Percentiles rank a stretch among this genome's conserved stretches.
phyloP scores from a whole-genome alignment of 495 filamentous ascomycete species.

The Halenospora varia region DNA sequence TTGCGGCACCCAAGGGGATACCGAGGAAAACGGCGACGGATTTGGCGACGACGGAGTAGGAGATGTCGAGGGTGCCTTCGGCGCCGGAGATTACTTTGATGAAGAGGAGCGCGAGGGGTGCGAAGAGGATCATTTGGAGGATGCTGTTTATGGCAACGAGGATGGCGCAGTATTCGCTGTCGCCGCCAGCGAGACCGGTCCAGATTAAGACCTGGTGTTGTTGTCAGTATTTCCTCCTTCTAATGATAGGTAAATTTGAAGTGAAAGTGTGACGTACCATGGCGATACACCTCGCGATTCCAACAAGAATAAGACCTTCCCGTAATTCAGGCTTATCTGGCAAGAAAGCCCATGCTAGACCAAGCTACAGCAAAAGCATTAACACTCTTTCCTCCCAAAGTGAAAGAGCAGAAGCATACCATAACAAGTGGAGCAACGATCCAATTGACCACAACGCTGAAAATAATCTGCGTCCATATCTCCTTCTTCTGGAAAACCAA shows the following conservation, averaged over 20 bases:
- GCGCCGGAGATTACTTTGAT: slow-evolving; percentile 59
- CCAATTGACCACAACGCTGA: slow-evolving; percentile 85
- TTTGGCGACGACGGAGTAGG: slow-evolving; percentile 68
- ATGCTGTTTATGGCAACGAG: slow-evolving; percentile 86
- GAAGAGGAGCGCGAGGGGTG: slow-evolving; percentile 75
- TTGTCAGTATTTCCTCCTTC: no score
- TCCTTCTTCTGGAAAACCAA: slow-evolving; percentile 53
- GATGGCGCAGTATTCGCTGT: slow-evolving; percentile 83
- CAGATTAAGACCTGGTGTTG: slow-evolving; percentile 77
- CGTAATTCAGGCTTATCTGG: slow-evolving; percentile 66
- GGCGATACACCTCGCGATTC: slow-evolving; percentile 75
- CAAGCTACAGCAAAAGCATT: slow-evolving; percentile 45
- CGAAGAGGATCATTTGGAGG: slow-evolving; percentile 83
- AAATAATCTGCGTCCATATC: slow-evolving; percentile 74
- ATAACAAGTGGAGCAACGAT: slow-evolving; percentile 85
- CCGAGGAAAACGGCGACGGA: slow-evolving; percentile 83
- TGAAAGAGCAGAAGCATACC: slow-evolving; percentile 42
- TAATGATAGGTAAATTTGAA: no score
- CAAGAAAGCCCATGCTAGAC: slow-evolving; percentile 76
- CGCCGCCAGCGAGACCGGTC: slow-evolving; percentile 74
- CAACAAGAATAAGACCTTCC: slow-evolving; percentile 73
- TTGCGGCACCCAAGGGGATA: slow-evolving; percentile 76
- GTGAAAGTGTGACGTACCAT: no score
- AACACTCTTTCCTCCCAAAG: background rate
- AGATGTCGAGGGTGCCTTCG: slow-evolving; percentile 17